Evolutionary conservation across 495 filamentous ascomycete genomes (phyloP), one percentile per base, ranked within the genome.

Genomic region (Daldinia grandis): DNA sequence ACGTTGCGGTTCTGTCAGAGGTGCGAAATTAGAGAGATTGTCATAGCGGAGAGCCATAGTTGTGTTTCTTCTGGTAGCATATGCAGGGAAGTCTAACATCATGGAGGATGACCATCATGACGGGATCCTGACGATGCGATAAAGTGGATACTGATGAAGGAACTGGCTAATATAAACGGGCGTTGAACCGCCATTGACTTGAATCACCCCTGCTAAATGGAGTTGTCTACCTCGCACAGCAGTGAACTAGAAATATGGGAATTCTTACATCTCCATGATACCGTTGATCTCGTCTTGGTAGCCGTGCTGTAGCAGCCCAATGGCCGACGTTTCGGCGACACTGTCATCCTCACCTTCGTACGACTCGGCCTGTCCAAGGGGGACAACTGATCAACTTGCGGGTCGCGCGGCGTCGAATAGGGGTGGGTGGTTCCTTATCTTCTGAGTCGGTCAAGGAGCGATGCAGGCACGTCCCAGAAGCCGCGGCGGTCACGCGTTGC

Each of bases 61-160:
- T 0, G 33, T 14, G 31, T 30, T 59, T 53, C 59, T 17, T 42
- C 30, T 9, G 58, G 64, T 50, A 33, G 10, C 49, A 30, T 27
- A 73, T 68, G 70, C 70, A 65, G 42, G 40, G 35, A 38, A 21
- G 19, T 66, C 51, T 60, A 57, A 65, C 65, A 64, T 68, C 49
- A 66, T 65, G 58, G 42, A 14, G 42, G 50, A 62, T 73, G 12
- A 12, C 33, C 33, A 35, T 14, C 33, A 14, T 35, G 70, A 73
- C 70, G 70, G 57, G 60, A 65, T 53, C 57, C 21, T 65, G 70
- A 73, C 61, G 61, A 56, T n/a, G 57, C 14, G 17, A 14, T 65
- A 62, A 68, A 73, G 70, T 73, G 70, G 70, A 68, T 73, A 64
- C 70, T 49, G 51, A 8, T n/a, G 31, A 62, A 62, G 50, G 55